phyloP scores from a whole-genome alignment of 2,329 filamentous ascomycete genomes.

The Sordariomycetes sp. region DNA sequence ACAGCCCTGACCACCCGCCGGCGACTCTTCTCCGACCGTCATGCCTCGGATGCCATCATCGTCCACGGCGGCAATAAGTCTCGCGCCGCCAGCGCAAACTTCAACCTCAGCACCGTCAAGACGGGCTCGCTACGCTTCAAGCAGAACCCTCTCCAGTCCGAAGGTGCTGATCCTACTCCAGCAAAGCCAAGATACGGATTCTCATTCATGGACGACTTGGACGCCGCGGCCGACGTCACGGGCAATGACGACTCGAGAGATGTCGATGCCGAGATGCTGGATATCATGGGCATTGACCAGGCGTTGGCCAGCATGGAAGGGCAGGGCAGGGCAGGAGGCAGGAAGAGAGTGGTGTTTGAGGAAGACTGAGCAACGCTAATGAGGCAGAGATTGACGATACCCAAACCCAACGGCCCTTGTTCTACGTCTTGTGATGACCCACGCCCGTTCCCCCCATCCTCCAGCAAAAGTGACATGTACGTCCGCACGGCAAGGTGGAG shows the following conservation, averaged over 20 bases:
- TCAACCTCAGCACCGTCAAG: slow-evolving; percentile 40
- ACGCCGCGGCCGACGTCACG: slow-evolving; percentile 42
- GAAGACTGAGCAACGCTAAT: slow-evolving; percentile 26
- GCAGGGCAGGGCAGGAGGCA: slow-evolving; percentile 33
- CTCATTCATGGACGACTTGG: no score
- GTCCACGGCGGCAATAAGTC: slow-evolving; percentile 36
- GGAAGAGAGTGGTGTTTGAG: slow-evolving; percentile 44
- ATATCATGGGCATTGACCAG: slow-evolving; percentile 57
- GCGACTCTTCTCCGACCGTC: slow-evolving; percentile 25
- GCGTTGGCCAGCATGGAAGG: slow-evolving; percentile 46
- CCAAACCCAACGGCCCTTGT: slow-evolving; percentile 17
- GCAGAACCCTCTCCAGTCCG: no score
- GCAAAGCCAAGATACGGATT: no score
- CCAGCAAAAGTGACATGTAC: slow-evolving; percentile 4
- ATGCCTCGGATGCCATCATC: slow-evolving; percentile 42
- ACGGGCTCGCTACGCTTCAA: slow-evolving; percentile 25
- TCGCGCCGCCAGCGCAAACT: slow-evolving; percentile 28
- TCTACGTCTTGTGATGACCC: slow-evolving; percentile 2
- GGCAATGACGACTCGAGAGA: slow-evolving; percentile 41
- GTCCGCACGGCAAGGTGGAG: slow-evolving; percentile 67
- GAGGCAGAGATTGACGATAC: no score
- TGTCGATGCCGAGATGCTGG: slow-evolving; percentile 51
- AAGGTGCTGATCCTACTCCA: no score
- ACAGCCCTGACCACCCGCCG: slow-evolving; percentile 24
- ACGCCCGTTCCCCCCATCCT: slow-evolving; percentile 1